Conservation (phyloP, 495 filamentous ascomycete species). For the Hypomontagnella monticulosa region DNA sequence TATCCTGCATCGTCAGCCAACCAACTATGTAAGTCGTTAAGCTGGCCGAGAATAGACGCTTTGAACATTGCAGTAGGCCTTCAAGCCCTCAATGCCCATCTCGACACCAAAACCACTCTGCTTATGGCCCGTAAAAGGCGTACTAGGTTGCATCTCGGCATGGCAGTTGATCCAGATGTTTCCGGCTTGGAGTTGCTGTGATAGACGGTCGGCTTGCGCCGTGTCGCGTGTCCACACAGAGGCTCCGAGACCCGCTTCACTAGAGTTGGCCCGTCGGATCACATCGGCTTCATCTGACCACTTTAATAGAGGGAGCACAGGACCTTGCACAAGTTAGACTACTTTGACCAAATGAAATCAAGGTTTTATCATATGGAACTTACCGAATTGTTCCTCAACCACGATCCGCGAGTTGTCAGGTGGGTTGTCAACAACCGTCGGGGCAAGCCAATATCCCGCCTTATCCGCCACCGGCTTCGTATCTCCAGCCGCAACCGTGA, state of each 20-base stretch:
- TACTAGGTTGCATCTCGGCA: conserved; percentile 45
- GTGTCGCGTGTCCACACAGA: conserved; percentile 63
- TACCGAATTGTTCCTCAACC: conserved; percentile 57
- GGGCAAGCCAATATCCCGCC: conserved; percentile 62
- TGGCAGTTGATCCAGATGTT: conserved; percentile 64
- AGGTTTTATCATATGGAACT: not conserved
- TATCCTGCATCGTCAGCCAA: too few relatives aligned
- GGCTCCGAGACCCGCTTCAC: conserved; percentile 63
- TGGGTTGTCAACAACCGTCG: conserved; percentile 69
- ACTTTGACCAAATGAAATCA: not conserved
- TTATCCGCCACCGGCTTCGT: conserved; percentile 42
- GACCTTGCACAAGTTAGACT: conserved; percentile 42
- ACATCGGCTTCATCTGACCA: conserved; percentile 67
- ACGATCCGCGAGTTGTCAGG: conserved; percentile 62
- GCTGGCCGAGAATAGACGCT: not conserved
- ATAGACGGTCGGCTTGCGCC: conserved; percentile 57
- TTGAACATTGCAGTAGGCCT: conserved; percentile 61
- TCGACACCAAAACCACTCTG: conserved; percentile 65
- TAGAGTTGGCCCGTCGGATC: conserved; percentile 60
- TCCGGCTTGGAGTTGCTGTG: conserved; percentile 59
- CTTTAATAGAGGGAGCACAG: conserved; percentile 63
- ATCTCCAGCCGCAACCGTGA: conserved; percentile 55
- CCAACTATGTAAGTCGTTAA: too few relatives aligned
- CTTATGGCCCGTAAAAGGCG: conserved; percentile 65
- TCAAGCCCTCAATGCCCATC: conserved; percentile 58